These are phyloP conservation scores for Aegle marmelos DNA, from an alignment of 345 rosid species.

Conservation along the genomic window DNA sequence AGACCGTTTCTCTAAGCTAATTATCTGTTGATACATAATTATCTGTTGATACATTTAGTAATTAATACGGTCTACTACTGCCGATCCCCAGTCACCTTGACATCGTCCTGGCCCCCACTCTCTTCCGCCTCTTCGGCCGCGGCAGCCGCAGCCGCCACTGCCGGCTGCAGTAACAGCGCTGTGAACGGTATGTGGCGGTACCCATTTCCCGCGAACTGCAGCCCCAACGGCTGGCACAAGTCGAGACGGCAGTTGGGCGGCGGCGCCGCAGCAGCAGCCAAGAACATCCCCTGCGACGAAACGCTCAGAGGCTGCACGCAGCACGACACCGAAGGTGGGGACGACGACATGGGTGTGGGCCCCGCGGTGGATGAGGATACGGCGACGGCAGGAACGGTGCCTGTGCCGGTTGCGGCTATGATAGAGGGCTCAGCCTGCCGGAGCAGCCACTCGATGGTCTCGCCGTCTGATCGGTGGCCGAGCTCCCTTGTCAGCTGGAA, in stretches of 20 bases:
- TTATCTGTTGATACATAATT: neutral
- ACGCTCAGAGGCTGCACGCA: conserved; percentile 18
- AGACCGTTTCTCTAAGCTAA: neutral
- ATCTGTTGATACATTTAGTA: neutral
- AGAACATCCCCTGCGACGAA: neutral
- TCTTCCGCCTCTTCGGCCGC: conserved; percentile 18
- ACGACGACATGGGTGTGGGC: conserved; percentile 20
- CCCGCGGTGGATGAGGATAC: conserved; percentile 35
- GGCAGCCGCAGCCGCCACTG: conserved; percentile 8
- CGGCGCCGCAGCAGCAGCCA: conserved; percentile 10
- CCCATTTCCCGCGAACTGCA: conserved; percentile 25
- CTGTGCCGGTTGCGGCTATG: conserved; percentile 54
- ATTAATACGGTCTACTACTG: neutral
- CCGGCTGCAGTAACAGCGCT: conserved; percentile 49
- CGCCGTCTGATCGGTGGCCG: conserved; percentile 67
- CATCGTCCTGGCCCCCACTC: conserved; percentile 16
- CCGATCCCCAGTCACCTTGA: conserved; percentile 2
- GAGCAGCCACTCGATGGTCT: conserved; percentile 71
- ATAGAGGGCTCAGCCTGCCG: conserved; percentile 58
- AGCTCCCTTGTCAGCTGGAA: conserved; percentile 77
- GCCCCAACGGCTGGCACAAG: conserved; percentile 33
- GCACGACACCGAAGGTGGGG: conserved; percentile 31
- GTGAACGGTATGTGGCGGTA: conserved; percentile 59
- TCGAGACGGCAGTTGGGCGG: conserved; percentile 40
- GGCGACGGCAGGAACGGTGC: conserved; percentile 42